Conservation (phyloP, 2,329 filamentous ascomycete species). For the Pezicula neosporulosa region DNA sequence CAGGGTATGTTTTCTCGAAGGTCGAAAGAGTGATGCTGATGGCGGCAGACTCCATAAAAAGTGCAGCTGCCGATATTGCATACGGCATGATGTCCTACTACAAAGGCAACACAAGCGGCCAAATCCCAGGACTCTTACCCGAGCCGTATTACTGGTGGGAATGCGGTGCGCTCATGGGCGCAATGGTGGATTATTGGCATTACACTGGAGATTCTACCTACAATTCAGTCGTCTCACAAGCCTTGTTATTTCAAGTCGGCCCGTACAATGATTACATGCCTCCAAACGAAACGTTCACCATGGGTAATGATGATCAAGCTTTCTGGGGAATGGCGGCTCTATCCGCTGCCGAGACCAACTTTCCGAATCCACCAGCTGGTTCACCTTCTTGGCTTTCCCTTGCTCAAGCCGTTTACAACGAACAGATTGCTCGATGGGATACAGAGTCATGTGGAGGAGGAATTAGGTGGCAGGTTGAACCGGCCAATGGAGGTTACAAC, state of each 20-base stretch:
- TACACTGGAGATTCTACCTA: slow-evolving; percentile 71
- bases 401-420: slow-evolving; percentile 77
- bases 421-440: slow-evolving; percentile 71
- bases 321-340: slow-evolving; percentile 71
- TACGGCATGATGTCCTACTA: slow-evolving; percentile 50
- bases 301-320: slow-evolving; percentile 72
- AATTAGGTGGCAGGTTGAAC: slow-evolving; percentile 78
- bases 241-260: slow-evolving; percentile 71
- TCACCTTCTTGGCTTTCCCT: slow-evolving; percentile 65
- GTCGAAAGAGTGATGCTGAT: background rate
- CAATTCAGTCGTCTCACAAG: slow-evolving; percentile 63
- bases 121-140: slow-evolving; percentile 46
- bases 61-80: slow-evolving; percentile 30
- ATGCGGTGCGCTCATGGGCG: slow-evolving; percentile 67
- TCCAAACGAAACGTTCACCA: slow-evolving; percentile 59
- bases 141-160: slow-evolving; percentile 52
- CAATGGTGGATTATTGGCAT: slow-evolving; percentile 78
- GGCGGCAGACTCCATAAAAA: slow-evolving; percentile 27
- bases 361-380: slow-evolving; percentile 47
- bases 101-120: slow-evolving; percentile 42
- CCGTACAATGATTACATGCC: slow-evolving; percentile 74
- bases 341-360: slow-evolving; percentile 65
- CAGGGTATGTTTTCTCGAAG: background rate
- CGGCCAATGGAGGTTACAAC: slow-evolving; percentile 75
- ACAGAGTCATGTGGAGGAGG: slow-evolving; percentile 63